Percentiles rank a stretch among this genome's conserved stretches.
Conservation (phyloP, 2,329 filamentous ascomycete species). For the Plectosphaerella sp. region DNA sequence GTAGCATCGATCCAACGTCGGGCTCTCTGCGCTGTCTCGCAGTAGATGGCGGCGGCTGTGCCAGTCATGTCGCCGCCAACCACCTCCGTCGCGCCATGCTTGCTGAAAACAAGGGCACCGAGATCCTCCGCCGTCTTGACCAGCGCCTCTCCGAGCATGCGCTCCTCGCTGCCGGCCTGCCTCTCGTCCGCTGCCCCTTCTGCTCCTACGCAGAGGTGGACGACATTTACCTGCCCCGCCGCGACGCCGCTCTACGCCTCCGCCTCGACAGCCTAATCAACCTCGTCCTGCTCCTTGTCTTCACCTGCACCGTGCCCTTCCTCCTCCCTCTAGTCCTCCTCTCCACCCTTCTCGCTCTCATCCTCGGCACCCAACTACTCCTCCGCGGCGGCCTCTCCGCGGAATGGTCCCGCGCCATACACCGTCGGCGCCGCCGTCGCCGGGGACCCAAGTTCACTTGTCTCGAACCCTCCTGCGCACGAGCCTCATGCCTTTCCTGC, state of each 20-base stretch:
- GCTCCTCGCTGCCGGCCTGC: constrained; percentile 67
- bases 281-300: constrained; percentile 45
- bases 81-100: constrained; percentile 70
- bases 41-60: constrained; percentile 64
- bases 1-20: constrained; percentile 67
- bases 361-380: constrained; percentile 36
- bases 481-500: constrained; percentile 76
- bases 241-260: constrained; percentile 51
- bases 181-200: constrained; percentile 81
- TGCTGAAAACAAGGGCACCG: constrained; percentile 63
- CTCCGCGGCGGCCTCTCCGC: constrained; percentile 34
- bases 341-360: constrained; percentile 37
- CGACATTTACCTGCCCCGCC: constrained; percentile 60
- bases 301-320: constrained; percentile 51
- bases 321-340: constrained; percentile 48
- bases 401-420: constrained; percentile 56
- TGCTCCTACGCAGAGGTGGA: constrained; percentile 90
- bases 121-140: constrained; percentile 72
- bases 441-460: constrained; percentile 77
- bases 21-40: constrained; percentile 83
- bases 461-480: constrained; percentile 61
- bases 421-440: constrained; percentile 63
- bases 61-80: constrained; percentile 65
- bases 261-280: constrained; percentile 46
- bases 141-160: constrained; percentile 73